Evolutionary conservation across 1,284 basidiomycete species (phyloP).

Genomic region (Fistulinella cinereoalba): DNA sequence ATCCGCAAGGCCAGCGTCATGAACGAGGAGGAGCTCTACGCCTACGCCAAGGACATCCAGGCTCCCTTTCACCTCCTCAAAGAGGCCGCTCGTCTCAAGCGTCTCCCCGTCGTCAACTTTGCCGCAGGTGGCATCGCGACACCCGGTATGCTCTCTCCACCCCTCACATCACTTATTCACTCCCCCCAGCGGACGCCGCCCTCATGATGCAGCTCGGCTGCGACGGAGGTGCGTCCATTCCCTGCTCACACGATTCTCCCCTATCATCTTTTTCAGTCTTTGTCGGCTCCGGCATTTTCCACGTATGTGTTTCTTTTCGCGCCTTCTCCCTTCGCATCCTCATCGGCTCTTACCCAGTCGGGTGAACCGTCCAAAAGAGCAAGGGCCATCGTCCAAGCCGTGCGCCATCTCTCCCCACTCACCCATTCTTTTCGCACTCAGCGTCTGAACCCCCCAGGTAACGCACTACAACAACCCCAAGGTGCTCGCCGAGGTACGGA

Average conservation of each 20-base stretch:
- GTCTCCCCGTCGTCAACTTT: conserved; percentile 92
- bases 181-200: conserved; percentile 94
- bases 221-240: conserved; percentile 76
- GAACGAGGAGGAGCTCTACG: conserved; percentile 95
- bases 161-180: too few species aligned
- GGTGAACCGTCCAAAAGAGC: conserved; percentile 94
- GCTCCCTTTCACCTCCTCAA: conserved; percentile 98
- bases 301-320: conserved; percentile 69
- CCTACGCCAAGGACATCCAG: conserved; percentile 89
- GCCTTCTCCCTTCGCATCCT: too few species aligned
- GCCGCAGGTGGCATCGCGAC: conserved; percentile 98
- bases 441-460: conserved; percentile 45
- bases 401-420: conserved; percentile 34
- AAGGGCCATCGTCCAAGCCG: conserved; percentile 96
- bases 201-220: conserved; percentile 99
- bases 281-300: conserved; percentile 94
- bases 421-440: conserved; percentile 5
- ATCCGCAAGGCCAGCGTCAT: conserved; percentile 85
- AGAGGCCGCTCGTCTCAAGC: conserved; percentile 91
- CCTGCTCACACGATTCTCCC: conserved; percentile 7
- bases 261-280: conserved; percentile 54
- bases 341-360: conserved; percentile 61
- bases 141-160: conserved; percentile 56
- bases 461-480: conserved; percentile 96
- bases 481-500: conserved; percentile 68